Evolutionary conservation across 805 yeast genomes (phyloP).

Genomic region (Nadsonia fulvescens): DNA sequence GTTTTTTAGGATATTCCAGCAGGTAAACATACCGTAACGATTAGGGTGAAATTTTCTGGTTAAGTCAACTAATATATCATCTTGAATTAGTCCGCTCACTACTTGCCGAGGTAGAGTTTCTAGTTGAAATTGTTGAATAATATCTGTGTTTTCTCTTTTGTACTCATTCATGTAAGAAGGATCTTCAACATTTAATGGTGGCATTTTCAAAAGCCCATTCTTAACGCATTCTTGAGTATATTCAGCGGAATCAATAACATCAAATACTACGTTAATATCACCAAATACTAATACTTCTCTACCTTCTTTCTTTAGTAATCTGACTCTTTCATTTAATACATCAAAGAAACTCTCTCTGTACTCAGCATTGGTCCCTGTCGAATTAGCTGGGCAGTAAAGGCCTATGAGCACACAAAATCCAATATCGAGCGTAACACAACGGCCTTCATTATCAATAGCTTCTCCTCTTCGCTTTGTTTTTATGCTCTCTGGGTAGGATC

Average conservation of each 20-base stretch:
- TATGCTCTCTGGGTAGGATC: constrained; percentile 43
- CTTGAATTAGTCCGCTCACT: constrained; percentile 20
- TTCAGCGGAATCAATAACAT: constrained; percentile 71
- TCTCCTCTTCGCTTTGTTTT: constrained; percentile 23
- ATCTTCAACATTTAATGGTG: not conserved
- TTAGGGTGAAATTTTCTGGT: constrained; percentile 31
- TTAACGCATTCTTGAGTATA: constrained; percentile 29
- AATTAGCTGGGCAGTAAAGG: constrained; percentile 83
- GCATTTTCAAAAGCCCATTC: constrained; percentile 7
- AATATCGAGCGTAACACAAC: constrained; percentile 61
- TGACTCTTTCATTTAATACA: constrained; percentile 43
- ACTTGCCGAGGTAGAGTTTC: constrained; percentile 26
- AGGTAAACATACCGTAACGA: constrained; percentile 56
- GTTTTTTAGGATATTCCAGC: constrained; percentile 73
- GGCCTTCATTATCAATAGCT: constrained; percentile 64
- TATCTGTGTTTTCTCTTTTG: constrained; percentile 19
- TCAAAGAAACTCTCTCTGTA: constrained; percentile 41
- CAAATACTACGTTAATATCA: constrained; percentile 69
- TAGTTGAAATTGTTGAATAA: constrained; percentile 21
- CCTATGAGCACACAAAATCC: constrained; percentile 28
- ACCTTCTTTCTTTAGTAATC: constrained; percentile 31
- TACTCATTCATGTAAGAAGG: constrained; percentile 14
- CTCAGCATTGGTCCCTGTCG: constrained; percentile 50
- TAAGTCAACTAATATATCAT: constrained; percentile 11
- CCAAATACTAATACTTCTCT: constrained; percentile 71